Base-by-base conservation (phyloP, 2,329 filamentous ascomycete genomes). In the Colletotrichum tofieldiae region DNA sequence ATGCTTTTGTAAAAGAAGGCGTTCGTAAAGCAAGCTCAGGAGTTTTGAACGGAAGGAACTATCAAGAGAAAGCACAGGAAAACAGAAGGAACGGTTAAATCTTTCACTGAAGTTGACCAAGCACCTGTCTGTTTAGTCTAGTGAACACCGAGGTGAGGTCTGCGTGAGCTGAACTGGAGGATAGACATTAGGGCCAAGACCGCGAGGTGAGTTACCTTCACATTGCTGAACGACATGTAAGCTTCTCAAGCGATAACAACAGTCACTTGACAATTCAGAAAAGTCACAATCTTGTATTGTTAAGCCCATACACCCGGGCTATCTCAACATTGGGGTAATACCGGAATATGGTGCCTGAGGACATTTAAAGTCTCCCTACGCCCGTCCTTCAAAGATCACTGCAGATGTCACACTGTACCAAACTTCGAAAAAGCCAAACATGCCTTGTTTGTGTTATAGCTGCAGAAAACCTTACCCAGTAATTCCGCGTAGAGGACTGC, bases 21-120 rank as follows among this genome's bases (percentile, higher is more conserved):
- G n/a, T 49, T 37, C 35, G 52, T 37, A 14, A 49, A 63, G 11
- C 35, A 12, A 43, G 32, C 37, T 23, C 7, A 4, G 20, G 20
- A n/a, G 5, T 32, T 41, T 20, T 0, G 9, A 9, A 1, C 7
- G n/a, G 20, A 23, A 37, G 20, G 3, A 2, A 0, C 4, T 12
- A 7, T 18, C 16, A n/a, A 18, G 29, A 16, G 41, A n/a, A 56
- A 49, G 29, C 29, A 12, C 29, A 32, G 29, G 4, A 32, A 32
- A 16, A 26, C 14, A 41, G 32, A 41, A 39, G 41, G 29, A 6
- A 9, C 5, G 11, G 12, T 8, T 2, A 26, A 5, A 14, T 5
- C 41, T 47, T 29, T 39, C 37, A 37, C 12, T 23, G n/a, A 37
- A 35, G 26, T 23, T 14, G 35, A 39, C 12, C 1, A 8, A 35